Evolutionary conservation across 768 basidiomycete species (phyloP).

Genomic region (Candolleomyces efflorescens): DNA sequence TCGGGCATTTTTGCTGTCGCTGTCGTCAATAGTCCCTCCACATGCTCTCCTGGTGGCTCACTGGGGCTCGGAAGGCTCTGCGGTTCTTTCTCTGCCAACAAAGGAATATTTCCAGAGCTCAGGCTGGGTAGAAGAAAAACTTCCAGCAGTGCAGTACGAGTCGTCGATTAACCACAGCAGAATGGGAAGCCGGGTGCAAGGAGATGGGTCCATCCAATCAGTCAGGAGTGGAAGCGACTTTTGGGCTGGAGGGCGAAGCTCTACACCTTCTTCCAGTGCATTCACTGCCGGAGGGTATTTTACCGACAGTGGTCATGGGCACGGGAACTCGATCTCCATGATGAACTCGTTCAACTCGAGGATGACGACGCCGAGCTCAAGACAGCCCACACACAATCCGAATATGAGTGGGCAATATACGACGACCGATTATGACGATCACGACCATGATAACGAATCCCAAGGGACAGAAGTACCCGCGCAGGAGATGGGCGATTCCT

Average conservation of each 20-base stretch:
- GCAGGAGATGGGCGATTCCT: slow-evolving; percentile 33
- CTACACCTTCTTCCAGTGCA: slow-evolving; percentile 52
- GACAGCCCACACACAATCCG: slow-evolving; percentile 18
- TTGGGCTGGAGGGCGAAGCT: slow-evolving; percentile 60
- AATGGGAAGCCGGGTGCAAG: slow-evolving; percentile 16
- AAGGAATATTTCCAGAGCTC: slow-evolving; percentile 85
- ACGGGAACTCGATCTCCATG: slow-evolving; percentile 9
- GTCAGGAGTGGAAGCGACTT: slow-evolving; percentile 72
- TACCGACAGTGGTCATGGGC: slow-evolving; percentile 26
- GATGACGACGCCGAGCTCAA: slow-evolving; percentile 12
- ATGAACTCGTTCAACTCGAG: slow-evolving; percentile 3
- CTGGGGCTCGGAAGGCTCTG: slow-evolving; percentile 78
- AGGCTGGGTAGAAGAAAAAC: slow-evolving; percentile 64
- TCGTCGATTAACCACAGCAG: slow-evolving; percentile 8
- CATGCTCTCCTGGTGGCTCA: slow-evolving; percentile 81
- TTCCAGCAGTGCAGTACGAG: slow-evolving; percentile 17
- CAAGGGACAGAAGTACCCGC: slow-evolving; percentile 50
- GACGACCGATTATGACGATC: slow-evolving; percentile 29
- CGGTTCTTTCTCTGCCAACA: slow-evolving; percentile 76
- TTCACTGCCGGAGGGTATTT: slow-evolving; percentile 40
- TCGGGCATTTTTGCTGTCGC: slow-evolving; percentile 71
- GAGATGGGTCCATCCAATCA: slow-evolving; percentile 33
- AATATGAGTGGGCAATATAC: slow-evolving; percentile 28
- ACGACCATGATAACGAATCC: slow-evolving; percentile 54
- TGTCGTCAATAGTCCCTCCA: slow-evolving; percentile 59